A percentile compares a stretch with the other conserved stretches of the same genome.
Conservation (phyloP, 805 yeast species). For the Kodamaea leandrae region DNA sequence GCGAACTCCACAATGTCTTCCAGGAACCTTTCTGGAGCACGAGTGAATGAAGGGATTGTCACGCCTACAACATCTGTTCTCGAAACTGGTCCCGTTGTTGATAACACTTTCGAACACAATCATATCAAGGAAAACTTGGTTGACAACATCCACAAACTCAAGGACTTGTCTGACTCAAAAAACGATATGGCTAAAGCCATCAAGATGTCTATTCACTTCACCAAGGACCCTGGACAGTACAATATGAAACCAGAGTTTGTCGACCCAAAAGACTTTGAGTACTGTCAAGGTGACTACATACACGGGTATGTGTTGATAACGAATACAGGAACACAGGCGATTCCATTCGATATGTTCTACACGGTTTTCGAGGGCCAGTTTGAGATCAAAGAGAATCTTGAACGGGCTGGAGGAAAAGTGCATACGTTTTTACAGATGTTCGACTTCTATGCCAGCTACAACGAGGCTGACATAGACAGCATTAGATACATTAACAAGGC, state of each 20-base stretch:
- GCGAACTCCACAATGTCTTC: conserved; percentile 3
- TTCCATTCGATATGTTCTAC: conserved; percentile 41
- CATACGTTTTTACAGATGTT: conserved; percentile 36
- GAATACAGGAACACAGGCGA: conserved; percentile 24
- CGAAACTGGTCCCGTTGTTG: not conserved
- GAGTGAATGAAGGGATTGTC: not conserved
- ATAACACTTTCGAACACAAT: not conserved
- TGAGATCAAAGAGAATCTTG: not conserved
- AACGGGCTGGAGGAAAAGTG: conserved; percentile 18
- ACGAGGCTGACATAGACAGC: conserved; percentile 28
- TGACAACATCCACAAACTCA: conserved; percentile 36
- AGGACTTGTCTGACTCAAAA: conserved; percentile 29
- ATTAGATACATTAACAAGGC: conserved; percentile 31
- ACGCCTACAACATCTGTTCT: not conserved
- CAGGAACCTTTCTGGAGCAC: not conserved
- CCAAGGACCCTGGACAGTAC: conserved; percentile 32
- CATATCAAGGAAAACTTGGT: conserved; percentile 33
- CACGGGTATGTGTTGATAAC: conserved; percentile 34
- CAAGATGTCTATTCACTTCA: conserved; percentile 28
- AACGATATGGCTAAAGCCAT: conserved; percentile 26
- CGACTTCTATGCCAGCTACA: conserved; percentile 44
- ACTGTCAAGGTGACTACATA: conserved; percentile 36
- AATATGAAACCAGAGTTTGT: conserved; percentile 33
- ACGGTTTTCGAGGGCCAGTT: conserved; percentile 37
- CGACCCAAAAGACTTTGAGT: conserved; percentile 30